phyloP scores from a whole-genome alignment of 208 protist genomes.

The Crithidia thermophila region DNA sequence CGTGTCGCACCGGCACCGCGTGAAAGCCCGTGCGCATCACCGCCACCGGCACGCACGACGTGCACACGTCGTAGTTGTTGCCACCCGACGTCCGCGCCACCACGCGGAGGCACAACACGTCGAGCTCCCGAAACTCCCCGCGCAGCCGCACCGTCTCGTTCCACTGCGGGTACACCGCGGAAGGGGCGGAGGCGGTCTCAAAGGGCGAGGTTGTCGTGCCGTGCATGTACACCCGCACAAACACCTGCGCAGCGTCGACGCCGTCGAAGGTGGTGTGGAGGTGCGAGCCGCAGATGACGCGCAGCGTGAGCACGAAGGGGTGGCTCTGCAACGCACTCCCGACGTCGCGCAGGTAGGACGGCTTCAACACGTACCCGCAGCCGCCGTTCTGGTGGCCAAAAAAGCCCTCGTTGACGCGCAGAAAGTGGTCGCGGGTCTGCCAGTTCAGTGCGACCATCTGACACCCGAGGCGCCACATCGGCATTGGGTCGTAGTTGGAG shows the following conservation, averaged over 20 bases:
- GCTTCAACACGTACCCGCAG: slow-evolving; percentile 96
- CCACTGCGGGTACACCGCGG: slow-evolving; percentile 69
- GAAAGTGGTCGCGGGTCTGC: slow-evolving; percentile 69
- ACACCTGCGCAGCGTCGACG: slow-evolving; percentile 40
- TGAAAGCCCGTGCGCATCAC: slow-evolving; percentile 52
- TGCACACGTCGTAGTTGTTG: slow-evolving; percentile 38
- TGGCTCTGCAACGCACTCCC: neutral
- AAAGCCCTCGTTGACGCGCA: slow-evolving; percentile 82
- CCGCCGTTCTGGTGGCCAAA: slow-evolving; percentile 92
- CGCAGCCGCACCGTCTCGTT: slow-evolving; percentile 33
- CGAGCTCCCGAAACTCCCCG: slow-evolving; percentile 36
- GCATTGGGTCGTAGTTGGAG: slow-evolving; percentile 92
- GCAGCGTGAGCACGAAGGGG: slow-evolving; percentile 34
- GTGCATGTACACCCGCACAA: slow-evolving; percentile 49
- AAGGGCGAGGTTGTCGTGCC: slow-evolving; percentile 11
- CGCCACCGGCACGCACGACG: slow-evolving; percentile 40
- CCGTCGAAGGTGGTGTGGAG: slow-evolving; percentile 46
- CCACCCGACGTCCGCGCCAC: slow-evolving; percentile 28
- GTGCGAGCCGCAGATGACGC: slow-evolving; percentile 57
- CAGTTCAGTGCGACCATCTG: slow-evolving; percentile 94
- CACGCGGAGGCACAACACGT: slow-evolving; percentile 52
- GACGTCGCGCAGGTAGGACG: slow-evolving; percentile 47
- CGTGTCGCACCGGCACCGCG: slow-evolving; percentile 44
- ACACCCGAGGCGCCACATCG: slow-evolving; percentile 78
- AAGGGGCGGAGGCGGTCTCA: slow-evolving; percentile 35